Base-by-base conservation (phyloP, 352 stramenopile species). In the Phytophthora melonis region DNA sequence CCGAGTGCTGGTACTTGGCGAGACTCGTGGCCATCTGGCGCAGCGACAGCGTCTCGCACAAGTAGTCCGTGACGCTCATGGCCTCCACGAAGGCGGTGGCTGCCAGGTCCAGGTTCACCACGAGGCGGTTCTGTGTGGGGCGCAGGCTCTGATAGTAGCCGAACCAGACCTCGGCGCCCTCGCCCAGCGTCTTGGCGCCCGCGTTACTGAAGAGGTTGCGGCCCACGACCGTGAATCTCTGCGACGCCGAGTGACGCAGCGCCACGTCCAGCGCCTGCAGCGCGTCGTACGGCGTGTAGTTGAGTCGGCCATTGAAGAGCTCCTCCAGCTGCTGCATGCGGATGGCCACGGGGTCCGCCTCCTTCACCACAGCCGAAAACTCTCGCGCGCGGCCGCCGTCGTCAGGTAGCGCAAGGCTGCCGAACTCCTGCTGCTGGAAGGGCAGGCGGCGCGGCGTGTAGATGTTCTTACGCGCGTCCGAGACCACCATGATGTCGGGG, bases 111-210 rank as follows among this genome's bases (percentile, higher is more conserved):
- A 94, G 43, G 60, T 94, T 94, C 36, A 93, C 63, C 43, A 92
- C 83, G 0, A 94, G 75, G 8, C 75, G 64, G 58, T 79, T 91
- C 65, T 94, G 88, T 7, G 86, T 93, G 9, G 86, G 72, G 4
- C 88, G 77, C 10, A 94, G 68, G 50, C 82, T 92, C 71, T 94
- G 88, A 59, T 90, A 92, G 67, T 93, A 93, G 8, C 88, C 88
- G 30, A 83, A 89, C 86, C 88, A 94, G 11, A 89, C 63, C 25
- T 92, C 83, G 0, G 83, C 78, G 9, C 88, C 88, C 77, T 92
- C 86, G 9, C 86, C 84, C 19, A 94, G 79, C 21, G 74, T 54
- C 19, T 75, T 79, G n/a, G 86, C 85, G 1, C 80, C 77, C 10
- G 52, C 30, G 25, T 47, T 34, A 23, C 45, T 79, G 47, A 88